Evolutionary conservation across 139 green algal species (phyloP).

Genomic region (Chlorella vulgaris): DNA sequence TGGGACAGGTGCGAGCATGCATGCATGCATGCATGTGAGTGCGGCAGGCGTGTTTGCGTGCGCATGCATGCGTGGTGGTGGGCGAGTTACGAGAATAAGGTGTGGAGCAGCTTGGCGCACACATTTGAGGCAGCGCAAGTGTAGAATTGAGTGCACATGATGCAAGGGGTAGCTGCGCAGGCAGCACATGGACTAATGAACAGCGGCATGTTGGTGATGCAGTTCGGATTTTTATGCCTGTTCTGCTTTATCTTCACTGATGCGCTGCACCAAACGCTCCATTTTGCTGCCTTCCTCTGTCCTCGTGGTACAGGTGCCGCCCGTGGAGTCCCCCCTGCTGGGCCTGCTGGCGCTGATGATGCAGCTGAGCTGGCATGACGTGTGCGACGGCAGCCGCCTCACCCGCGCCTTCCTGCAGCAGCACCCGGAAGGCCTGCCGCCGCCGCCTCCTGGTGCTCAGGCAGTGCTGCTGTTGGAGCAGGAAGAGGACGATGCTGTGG

Average conservation of each 20-base stretch:
- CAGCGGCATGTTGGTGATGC: too few species aligned
- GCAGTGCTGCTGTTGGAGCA: background rate
- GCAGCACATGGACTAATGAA: too few species aligned
- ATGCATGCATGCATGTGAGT: background rate
- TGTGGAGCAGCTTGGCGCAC: too few species aligned
- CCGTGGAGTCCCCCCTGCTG: conserved; percentile 43
- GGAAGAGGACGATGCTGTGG: background rate
- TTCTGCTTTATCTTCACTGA: too few species aligned
- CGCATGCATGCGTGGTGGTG: too few species aligned
- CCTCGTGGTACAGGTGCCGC: conserved; percentile 25
- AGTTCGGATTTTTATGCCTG: too few species aligned
- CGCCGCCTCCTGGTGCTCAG: background rate
- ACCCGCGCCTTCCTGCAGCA: conserved; percentile 19
- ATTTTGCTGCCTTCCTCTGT: background rate
- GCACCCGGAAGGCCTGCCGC: background rate
- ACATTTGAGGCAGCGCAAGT: too few species aligned
- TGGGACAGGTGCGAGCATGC: conserved; percentile 24
- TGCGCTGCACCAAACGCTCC: too few species aligned
- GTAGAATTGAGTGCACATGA: too few species aligned
- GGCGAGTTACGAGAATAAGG: too few species aligned
- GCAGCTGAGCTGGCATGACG: conserved; percentile 45
- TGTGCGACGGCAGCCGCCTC: conserved; percentile 39
- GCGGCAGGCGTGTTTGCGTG: too few species aligned
- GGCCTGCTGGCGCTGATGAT: conserved; percentile 42
- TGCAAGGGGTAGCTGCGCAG: too few species aligned